A percentile compares a stretch with the other conserved stretches of the same genome.
phyloP scores from a whole-genome alignment of 139 green algal genomes.

The Volvox africanus region DNA sequence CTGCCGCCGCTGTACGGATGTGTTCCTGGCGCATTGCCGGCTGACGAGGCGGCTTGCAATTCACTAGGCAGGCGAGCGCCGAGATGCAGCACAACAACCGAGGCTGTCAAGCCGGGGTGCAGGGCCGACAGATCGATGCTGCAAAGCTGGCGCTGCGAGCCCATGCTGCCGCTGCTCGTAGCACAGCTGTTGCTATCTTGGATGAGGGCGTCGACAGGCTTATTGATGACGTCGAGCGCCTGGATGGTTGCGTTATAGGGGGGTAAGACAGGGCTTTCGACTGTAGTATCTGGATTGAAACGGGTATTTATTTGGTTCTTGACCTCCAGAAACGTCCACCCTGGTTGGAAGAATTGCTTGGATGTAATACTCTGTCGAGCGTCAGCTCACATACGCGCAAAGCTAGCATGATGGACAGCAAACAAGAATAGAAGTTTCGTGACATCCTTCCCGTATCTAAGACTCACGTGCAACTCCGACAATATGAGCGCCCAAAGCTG shows the following conservation, averaged over 20 bases:
- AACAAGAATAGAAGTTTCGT: no score
- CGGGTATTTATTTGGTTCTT: no score
- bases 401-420: no score
- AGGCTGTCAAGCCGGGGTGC: not conserved
- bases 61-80: not conserved
- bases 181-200: not conserved
- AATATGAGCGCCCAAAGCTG: slow-evolving; percentile 38
- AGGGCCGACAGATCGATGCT: slow-evolving; percentile 37
- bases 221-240: not conserved
- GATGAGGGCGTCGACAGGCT: not conserved
- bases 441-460: no score
- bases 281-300: no score
- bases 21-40: no score
- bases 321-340: no score
- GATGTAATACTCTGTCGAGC: no score
- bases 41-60: no score
- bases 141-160: not conserved
- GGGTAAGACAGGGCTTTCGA: not conserved
- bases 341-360: no score
- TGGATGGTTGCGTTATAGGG: not conserved
- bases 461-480: slow-evolving; percentile 20
- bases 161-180: not conserved
- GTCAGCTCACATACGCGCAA: no score
- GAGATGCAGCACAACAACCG: not conserved
- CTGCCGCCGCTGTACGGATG: no score